A percentile compares a stretch with the other conserved stretches of the same genome.
Conservation (phyloP, 305 asterid genomes). For the Solanum chacoense region DNA sequence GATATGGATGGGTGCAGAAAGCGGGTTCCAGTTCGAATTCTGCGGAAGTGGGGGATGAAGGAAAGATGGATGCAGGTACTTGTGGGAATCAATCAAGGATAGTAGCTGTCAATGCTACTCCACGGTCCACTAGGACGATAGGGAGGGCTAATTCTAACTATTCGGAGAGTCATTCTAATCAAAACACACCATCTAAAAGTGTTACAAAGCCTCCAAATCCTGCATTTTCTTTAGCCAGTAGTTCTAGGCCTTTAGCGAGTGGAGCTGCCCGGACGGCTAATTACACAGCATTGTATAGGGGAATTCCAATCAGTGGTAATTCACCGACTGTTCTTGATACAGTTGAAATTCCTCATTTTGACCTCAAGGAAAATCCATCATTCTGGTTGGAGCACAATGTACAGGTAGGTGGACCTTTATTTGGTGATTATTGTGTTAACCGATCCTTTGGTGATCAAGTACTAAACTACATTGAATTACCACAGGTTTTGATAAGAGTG, state of each 20-base stretch:
- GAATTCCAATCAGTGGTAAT: conserved; percentile 46
- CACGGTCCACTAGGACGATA: conserved; percentile 45
- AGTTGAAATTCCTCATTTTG: conserved; percentile 74
- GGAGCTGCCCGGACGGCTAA: conserved; percentile 49
- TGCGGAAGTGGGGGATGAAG: conserved; percentile 51
- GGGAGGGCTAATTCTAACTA: conserved; percentile 43
- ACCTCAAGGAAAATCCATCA: conserved; percentile 75
- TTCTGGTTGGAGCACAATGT: conserved; percentile 98
- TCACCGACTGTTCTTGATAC: conserved; percentile 39
- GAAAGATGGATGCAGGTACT: conserved; percentile 18
- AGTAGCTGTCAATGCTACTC: conserved; percentile 35
- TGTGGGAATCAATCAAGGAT: conserved; percentile 4
- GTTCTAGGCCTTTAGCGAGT: conserved; percentile 44
- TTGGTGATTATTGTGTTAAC: background rate
- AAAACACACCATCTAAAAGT: conserved; percentile 80
- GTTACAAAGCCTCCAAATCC: conserved; percentile 71
- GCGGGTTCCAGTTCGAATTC: conserved; percentile 34
- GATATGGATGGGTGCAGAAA: conserved; percentile 59
- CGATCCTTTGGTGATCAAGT: conserved; percentile 4
- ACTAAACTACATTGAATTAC: background rate
- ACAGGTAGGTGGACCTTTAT: conserved; percentile 44
- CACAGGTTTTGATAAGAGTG: conserved; percentile 81
- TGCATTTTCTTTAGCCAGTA: conserved; percentile 43
- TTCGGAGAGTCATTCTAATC: conserved; percentile 76
- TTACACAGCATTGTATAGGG: conserved; percentile 55